phyloP scores from a whole-genome alignment of 805 yeast genomes.

The Zygotorulaspora florentina region DNA sequence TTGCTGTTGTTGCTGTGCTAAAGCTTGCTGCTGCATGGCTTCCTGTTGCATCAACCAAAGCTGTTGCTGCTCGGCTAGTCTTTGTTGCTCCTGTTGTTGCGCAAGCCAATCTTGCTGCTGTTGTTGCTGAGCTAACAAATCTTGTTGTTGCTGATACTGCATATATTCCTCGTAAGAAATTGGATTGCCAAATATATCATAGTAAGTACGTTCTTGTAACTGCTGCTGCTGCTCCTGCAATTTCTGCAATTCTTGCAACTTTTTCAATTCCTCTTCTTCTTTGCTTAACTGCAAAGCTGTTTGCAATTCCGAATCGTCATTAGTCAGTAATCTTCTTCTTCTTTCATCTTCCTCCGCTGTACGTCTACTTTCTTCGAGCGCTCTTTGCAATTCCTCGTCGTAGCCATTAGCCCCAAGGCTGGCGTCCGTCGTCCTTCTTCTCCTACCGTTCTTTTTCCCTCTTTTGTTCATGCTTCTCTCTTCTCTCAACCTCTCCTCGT shows the following conservation, averaged over 20 bases:
- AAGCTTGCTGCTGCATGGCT: slow-evolving; percentile 34
- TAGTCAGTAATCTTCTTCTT: slow-evolving; percentile 38
- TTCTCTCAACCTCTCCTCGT: slow-evolving; percentile 70
- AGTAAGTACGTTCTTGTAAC: slow-evolving; percentile 29
- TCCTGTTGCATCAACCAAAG: slow-evolving; percentile 29
- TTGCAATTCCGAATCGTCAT: slow-evolving; percentile 25
- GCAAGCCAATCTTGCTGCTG: slow-evolving; percentile 26
- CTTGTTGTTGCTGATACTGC: slow-evolving; percentile 34
- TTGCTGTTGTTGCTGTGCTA: slow-evolving; percentile 26
- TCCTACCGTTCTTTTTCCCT: slow-evolving; percentile 38
- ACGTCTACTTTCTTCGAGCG: slow-evolving; percentile 69
- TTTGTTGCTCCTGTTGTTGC: slow-evolving; percentile 26
- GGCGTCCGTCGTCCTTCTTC: slow-evolving; percentile 29
- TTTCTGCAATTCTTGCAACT: slow-evolving; percentile 24
- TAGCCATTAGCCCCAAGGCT: slow-evolving; percentile 40
- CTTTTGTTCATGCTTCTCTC: slow-evolving; percentile 51
- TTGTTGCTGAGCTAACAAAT: slow-evolving; percentile 28
- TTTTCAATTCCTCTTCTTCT: slow-evolving; percentile 29
- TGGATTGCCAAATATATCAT: slow-evolving; percentile 36
- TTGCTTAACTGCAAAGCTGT: slow-evolving; percentile 27
- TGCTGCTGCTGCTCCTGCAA: slow-evolving; percentile 27
- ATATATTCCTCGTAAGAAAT: slow-evolving; percentile 36
- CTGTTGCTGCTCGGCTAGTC: slow-evolving; percentile 27
- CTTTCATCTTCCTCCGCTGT: slow-evolving; percentile 83
- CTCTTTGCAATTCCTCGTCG: slow-evolving; percentile 74